Evolutionary conservation across 768 basidiomycete genomes (phyloP).

Genomic region (Sutorius australiensis): DNA sequence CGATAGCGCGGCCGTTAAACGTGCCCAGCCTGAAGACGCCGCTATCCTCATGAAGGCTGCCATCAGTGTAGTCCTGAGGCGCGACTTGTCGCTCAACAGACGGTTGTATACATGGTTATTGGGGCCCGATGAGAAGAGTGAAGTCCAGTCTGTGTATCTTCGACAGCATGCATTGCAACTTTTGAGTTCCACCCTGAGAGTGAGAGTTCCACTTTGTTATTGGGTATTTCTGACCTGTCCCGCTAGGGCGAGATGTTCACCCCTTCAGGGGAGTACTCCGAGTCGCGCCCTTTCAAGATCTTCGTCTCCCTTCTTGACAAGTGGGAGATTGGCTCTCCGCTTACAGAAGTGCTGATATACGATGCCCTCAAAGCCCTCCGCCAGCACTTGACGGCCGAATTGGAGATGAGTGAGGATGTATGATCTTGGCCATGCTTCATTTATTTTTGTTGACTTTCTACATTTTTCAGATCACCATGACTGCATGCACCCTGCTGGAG

Average conservation of each 20-base stretch:
- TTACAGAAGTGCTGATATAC: conserved; percentile 76
- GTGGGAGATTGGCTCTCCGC: conserved; percentile 85
- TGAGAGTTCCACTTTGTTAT: conserved; percentile 25
- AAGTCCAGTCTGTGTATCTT: conserved; percentile 72
- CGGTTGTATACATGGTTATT: conserved; percentile 92
- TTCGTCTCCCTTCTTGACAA: conserved; percentile 94
- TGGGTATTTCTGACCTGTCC: conserved; percentile 10
- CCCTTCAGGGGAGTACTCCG: conserved; percentile 68
- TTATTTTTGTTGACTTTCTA: neutral
- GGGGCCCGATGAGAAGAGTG: conserved; percentile 73
- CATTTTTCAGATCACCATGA: conserved; percentile 59
- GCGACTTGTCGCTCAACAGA: conserved; percentile 90
- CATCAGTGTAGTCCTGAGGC: conserved; percentile 81
- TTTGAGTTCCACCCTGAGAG: conserved; percentile 66
- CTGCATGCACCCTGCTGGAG: conserved; percentile 86
- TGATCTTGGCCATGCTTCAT: conserved; percentile 14
- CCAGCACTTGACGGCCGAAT: conserved; percentile 46
- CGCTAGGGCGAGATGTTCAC: conserved; percentile 71
- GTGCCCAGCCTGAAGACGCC: conserved; percentile 69
- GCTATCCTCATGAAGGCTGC: conserved; percentile 84
- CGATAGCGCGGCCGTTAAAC: conserved; percentile 66
- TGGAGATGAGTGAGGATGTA: conserved; percentile 62
- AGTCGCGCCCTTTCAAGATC: conserved; percentile 89
- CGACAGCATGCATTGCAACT: conserved; percentile 67
- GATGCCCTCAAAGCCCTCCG: conserved; percentile 77